Evolutionary conservation across 345 rosid species (phyloP), one percentile per base, ranked within the genome.

Genomic region (Camelina hispida): DNA sequence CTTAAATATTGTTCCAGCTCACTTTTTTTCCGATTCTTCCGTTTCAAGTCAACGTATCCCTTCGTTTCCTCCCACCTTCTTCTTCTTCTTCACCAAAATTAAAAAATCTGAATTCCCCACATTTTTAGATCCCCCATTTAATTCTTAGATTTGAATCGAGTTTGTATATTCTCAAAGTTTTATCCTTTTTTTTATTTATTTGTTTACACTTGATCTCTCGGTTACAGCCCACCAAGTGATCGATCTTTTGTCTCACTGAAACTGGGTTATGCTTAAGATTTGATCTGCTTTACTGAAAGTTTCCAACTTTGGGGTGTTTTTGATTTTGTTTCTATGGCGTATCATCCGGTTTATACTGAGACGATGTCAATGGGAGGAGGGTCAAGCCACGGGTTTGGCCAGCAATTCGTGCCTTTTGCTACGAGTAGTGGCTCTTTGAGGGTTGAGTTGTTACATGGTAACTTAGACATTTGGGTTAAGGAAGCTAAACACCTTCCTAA

Each of bases 401-500:
- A 88, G 12, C 85, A 83, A 77, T 17, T 4, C 32, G 65, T 88
- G 64, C 89, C 96, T 1, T 88, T 89, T 76, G 75, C 79, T 7
- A 84, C 94, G 69, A 79, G 56, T 66, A 79, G 77, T 35, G 87
- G 81, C 43, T 88, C 94, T 51, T 59, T 87, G 68, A 82, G 85
- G 72, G 79, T 83, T 8, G 59, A 83, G 30, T 85, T 86, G 42
- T 79, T 93, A 64, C 98, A 93, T 81, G 98, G 98, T 14, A 87
- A 85, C 74, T 74, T 93, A 63, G 97, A 91, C 67, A 86, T 93
- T 72, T 88, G 88, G 91, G 89, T 93, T 71, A 87, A 84, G 79
- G 88, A 86, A 65, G 98, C 97, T 73, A 86, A 85, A 43, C 86
- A 87, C 78, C 91, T 94, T 30, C 98, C 98, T 5, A 94, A 94